Evolutionary conservation across 1,284 basidiomycete genomes (phyloP), one percentile per base, ranked within the genome.

Genomic region (Sanguinoderma infundibulare): DNA sequence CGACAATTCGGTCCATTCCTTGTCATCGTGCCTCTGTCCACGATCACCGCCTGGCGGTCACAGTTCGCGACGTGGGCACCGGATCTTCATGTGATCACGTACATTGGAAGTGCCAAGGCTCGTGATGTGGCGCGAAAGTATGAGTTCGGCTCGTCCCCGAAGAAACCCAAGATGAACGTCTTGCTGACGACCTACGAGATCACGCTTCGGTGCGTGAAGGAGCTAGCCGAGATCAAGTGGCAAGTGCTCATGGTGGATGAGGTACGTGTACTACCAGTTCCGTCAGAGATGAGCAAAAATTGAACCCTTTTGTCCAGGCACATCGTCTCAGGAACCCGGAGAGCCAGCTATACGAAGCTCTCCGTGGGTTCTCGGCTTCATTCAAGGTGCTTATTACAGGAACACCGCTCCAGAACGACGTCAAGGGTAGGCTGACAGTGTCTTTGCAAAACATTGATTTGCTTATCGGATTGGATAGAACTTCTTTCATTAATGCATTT

Each of bases 251-350:
- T 95, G 58, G 97, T 99, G 28, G 98, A 99, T 71, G 98, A 99
- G 85, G 94, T 92, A 53, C 30, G 69, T 51, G 26, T 63, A 46
- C 39, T 56, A 39, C 36, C 51, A 58, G 59, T 57, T 60, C 52
- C 39, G 36, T 10, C 35, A 56, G 52, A 55, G 44, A 39, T 54
- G 57, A 57, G 36, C 49, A 36, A 47, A 49, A 28, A 61, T 49
- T 61, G 40, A 57, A 58, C 24, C 38, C 46, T 54, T 35, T 60
- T 7, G 15, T 17, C 69, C 24, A 94, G 90, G 98, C 98, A 6
- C 98, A 99, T 79, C 93, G 98, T 28, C 79, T 99, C 67, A 99
- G 99, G 82, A 99, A 99, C 78, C 94, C 94, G 57, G 97, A 98
- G 76, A 95, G 94, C 68, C 97, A 98, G 78, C 79, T 99, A 50